Conservation (phyloP, 129 eudicot genomes). For the Saposhnikovia divaricata region DNA sequence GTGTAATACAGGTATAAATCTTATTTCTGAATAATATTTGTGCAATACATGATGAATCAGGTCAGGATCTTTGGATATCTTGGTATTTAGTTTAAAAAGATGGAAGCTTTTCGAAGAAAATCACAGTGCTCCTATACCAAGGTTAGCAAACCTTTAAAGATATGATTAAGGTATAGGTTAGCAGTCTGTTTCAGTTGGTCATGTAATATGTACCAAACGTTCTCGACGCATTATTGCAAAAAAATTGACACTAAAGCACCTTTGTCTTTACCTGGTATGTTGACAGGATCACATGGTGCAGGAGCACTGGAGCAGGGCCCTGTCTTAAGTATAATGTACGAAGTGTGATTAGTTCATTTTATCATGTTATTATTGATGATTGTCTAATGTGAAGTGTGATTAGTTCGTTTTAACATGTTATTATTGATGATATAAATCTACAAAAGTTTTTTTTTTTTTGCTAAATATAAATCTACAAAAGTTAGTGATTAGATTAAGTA, state of each 20-base stretch:
- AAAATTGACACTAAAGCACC: background rate
- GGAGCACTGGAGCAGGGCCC: no score
- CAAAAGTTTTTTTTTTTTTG: no score
- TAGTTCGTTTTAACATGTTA: background rate
- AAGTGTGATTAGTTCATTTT: background rate
- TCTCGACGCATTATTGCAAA: background rate
- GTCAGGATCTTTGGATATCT: background rate
- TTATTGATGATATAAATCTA: background rate
- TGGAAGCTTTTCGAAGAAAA: background rate
- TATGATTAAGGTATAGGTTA: background rate
- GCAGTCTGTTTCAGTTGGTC: background rate
- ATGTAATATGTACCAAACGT: no score
- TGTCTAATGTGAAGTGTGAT: background rate
- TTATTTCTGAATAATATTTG: background rate
- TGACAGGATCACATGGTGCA: constrained; percentile 1
- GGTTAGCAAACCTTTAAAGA: background rate
- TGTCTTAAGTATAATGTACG: no score
- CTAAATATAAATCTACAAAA: background rate
- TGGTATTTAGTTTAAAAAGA: background rate
- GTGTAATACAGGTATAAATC: background rate
- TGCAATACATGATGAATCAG: background rate
- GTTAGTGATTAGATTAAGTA: background rate
- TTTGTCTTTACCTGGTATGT: constrained; percentile 1
- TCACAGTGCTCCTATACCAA: background rate
- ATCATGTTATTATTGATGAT: no score